Conservation (phyloP, 352 stramenopile species). For the Bremia lactucae region DNA sequence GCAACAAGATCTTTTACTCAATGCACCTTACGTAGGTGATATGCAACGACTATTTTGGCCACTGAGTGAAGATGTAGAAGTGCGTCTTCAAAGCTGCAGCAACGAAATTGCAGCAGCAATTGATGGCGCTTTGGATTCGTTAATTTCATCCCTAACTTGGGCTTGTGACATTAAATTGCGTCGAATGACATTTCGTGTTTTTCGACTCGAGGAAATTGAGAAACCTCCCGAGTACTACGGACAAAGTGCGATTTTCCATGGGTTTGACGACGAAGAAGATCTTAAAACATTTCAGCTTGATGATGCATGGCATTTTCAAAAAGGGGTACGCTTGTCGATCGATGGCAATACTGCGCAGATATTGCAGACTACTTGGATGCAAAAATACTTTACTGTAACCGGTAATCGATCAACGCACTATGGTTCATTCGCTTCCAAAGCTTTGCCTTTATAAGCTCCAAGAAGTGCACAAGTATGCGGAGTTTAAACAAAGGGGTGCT, state of each 20-base stretch:
- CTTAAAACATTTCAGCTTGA: conserved; percentile 24
- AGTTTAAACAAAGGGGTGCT: no score
- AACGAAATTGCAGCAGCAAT: conserved; percentile 9
- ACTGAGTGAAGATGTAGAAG: conserved; percentile 11
- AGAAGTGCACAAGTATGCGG: no score
- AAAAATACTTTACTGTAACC: conserved; percentile 27
- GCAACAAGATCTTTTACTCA: conserved; percentile 15
- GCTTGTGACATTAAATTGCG: conserved; percentile 10
- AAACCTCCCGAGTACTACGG: conserved; percentile 45
- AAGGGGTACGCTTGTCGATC: conserved; percentile 17
- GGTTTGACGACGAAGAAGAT: not conserved
- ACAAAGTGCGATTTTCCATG: conserved; percentile 32
- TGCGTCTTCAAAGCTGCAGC: conserved; percentile 11
- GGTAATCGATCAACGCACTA: conserved; percentile 29
- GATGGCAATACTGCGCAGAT: conserved; percentile 51
- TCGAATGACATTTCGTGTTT: conserved; percentile 25
- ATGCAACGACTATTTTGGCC: conserved; percentile 30
- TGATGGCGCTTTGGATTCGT: conserved; percentile 8
- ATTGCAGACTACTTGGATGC: conserved; percentile 36
- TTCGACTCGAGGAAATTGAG: conserved; percentile 34
- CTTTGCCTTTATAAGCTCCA: no score
- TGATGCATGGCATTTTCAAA: conserved; percentile 26
- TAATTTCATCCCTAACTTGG: conserved; percentile 6
- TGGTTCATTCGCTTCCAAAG: conserved; percentile 29
- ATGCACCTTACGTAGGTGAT: conserved; percentile 34